These are phyloP conservation scores for Mycena amicta DNA, from an alignment of 768 basidiomycete genomes.

Conservation along the genomic window DNA sequence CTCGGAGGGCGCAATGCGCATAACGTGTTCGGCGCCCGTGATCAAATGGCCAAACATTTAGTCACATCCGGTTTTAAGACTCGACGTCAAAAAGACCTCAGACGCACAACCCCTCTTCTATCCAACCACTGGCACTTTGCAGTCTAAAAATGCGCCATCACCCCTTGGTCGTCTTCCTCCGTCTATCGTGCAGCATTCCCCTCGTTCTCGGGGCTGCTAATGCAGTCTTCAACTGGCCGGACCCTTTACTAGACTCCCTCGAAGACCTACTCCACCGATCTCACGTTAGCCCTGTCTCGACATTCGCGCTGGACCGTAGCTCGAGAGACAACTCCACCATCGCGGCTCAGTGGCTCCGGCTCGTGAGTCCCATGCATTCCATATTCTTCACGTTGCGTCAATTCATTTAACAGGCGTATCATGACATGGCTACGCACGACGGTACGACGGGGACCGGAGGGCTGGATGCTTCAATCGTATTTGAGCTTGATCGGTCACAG, in stretches of 20 bases:
- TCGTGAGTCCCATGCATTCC: constrained; percentile 3
- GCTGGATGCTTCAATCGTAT: no score
- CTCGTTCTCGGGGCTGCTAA: not conserved
- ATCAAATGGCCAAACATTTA: no score
- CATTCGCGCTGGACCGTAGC: not conserved
- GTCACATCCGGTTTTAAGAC: no score
- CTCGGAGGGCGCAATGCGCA: no score
- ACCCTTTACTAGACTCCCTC: constrained; percentile 7
- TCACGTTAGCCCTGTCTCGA: not conserved
- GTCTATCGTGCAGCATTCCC: no score
- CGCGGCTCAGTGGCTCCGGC: constrained; percentile 22
- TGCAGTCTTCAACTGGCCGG: constrained; percentile 14
- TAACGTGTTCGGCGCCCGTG: no score
- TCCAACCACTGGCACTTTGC: no score
- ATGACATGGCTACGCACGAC: constrained; percentile 26
- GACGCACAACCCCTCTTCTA: no score
- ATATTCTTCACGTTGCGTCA: not conserved
- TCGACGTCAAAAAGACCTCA: no score
- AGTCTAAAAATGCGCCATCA: no score
- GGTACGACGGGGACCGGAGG: constrained; percentile 22
- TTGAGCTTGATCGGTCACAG: constrained; percentile 25
- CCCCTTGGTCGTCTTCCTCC: no score
- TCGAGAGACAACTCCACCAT: constrained; percentile 12
- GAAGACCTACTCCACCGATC: constrained; percentile 7
- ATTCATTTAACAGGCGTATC: constrained; percentile 12